These are phyloP conservation scores for Geotrichum restrictum DNA, from an alignment of 1,139 yeast genomes.

Conservation along the genomic window DNA sequence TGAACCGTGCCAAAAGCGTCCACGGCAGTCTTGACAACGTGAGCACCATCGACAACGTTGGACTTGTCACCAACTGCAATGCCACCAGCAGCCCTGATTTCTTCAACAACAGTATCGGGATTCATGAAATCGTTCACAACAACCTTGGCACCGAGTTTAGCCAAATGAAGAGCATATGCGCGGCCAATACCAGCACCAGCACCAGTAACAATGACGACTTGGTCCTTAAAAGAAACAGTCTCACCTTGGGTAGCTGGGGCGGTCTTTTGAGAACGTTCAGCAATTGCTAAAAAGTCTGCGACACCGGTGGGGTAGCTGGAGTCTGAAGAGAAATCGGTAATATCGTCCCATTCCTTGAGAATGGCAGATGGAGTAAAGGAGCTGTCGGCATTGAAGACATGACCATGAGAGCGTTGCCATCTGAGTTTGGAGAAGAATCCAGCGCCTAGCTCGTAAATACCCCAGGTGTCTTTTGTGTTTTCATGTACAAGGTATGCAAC, in stretches of 20 bases:
- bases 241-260: conserved; percentile 57
- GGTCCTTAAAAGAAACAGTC: conserved; percentile 60
- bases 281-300: conserved; percentile 39
- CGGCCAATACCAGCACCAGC: conserved; percentile 95
- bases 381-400: conserved; percentile 71
- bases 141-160: conserved; percentile 90
- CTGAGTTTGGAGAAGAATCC: conserved; percentile 89
- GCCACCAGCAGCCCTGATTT: conserved; percentile 71
- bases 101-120: conserved; percentile 70
- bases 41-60: conserved; percentile 72
- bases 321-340: conserved; percentile 55
- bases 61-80: conserved; percentile 85
- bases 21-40: conserved; percentile 74
- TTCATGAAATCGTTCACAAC: conserved; percentile 83
- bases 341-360: conserved; percentile 60
- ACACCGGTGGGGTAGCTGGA: conserved; percentile 62
- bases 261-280: conserved; percentile 34
- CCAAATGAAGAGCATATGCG: conserved; percentile 81
- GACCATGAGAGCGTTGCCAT: conserved; percentile 93
- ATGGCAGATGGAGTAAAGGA: conserved; percentile 83
- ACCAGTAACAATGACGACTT: conserved; percentile 90
- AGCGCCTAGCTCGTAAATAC: conserved; percentile 89
- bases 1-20: conserved; percentile 80
- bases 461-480: conserved; percentile 55
- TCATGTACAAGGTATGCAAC: conserved; percentile 79